phyloP scores from a whole-genome alignment of 139 green algal genomes.

The Coelastrella sp. region DNA sequence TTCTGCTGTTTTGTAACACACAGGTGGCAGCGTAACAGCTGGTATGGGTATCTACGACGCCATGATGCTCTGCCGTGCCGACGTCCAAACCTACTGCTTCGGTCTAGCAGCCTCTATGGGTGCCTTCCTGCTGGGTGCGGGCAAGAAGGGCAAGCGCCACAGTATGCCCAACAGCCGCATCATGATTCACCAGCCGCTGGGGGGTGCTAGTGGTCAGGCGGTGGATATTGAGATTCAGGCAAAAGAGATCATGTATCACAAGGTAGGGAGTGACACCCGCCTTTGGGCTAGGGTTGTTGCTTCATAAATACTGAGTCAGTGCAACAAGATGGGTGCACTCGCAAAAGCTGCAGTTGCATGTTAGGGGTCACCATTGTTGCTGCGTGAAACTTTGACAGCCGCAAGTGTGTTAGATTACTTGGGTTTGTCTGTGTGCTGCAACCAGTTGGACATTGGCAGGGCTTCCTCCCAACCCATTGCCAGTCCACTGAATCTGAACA shows the following conservation, averaged over 20 bases:
- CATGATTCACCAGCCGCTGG: slow-evolving; percentile 99
- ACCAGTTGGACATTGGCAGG: too few relatives aligned
- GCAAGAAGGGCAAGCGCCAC: slow-evolving; percentile 26
- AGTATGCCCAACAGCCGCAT: slow-evolving; percentile 99
- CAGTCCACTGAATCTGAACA: too few relatives aligned
- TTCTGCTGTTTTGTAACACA: background rate
- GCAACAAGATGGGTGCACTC: too few relatives aligned
- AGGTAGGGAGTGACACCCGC: slow-evolving; percentile 56
- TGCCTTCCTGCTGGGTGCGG: slow-evolving; percentile 94
- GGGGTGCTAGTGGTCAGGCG: slow-evolving; percentile 91
- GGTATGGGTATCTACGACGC: slow-evolving; percentile 99
- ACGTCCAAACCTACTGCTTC: slow-evolving; percentile 97
- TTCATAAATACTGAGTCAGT: too few relatives aligned
- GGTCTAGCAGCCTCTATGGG: slow-evolving; percentile 99
- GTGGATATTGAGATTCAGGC: slow-evolving; percentile 94
- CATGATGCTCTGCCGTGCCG: slow-evolving; percentile 90
- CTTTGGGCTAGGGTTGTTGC: too few relatives aligned
- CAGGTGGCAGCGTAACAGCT: slow-evolving; percentile 95
- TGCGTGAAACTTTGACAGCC: too few relatives aligned
- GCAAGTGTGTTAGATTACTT: too few relatives aligned
- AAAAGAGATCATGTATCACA: slow-evolving; percentile 99
- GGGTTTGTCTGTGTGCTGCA: too few relatives aligned
- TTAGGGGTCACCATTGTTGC: too few relatives aligned
- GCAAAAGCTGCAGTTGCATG: too few relatives aligned
- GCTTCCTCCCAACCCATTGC: too few relatives aligned